Percentiles rank a stretch among this genome's conserved stretches.
Evolutionary conservation across 129 eudicot genomes (phyloP).

Genomic region (Centaurea solstitialis): DNA sequence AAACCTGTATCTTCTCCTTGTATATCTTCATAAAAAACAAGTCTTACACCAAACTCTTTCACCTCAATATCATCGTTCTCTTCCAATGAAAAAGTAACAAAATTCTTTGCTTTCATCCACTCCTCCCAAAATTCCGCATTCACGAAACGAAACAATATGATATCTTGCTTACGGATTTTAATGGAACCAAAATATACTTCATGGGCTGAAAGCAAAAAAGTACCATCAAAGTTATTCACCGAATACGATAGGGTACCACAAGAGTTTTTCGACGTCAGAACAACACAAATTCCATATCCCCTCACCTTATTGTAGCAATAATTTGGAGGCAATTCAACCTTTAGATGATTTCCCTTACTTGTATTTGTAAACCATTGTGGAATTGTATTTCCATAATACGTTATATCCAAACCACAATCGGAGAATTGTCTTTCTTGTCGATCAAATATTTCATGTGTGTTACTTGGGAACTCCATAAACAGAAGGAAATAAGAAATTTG

Average conservation of each 20-base stretch:
- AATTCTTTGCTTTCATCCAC: background rate
- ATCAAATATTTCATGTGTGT: background rate
- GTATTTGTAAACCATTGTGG: constrained; percentile 4
- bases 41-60: constrained; percentile 16
- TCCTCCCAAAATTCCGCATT: too few relatives aligned
- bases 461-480: background rate
- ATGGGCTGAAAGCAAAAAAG: background rate
- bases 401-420: background rate
- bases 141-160: background rate
- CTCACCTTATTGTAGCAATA: background rate
- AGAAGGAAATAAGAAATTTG: background rate
- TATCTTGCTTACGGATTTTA: background rate
- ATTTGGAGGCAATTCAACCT: background rate
- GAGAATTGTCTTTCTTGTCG: background rate
- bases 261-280: background rate
- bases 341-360: background rate
- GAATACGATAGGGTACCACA: background rate
- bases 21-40: constrained; percentile 7
- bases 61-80: background rate
- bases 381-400: background rate
- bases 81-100: constrained; percentile 1
- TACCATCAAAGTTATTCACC: constrained; percentile 3
- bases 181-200: too few relatives aligned
- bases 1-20: background rate
- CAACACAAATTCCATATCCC: constrained; percentile 22